phyloP scores from a whole-genome alignment of 2,329 filamentous ascomycete species.

The Thelonectria rubi region DNA sequence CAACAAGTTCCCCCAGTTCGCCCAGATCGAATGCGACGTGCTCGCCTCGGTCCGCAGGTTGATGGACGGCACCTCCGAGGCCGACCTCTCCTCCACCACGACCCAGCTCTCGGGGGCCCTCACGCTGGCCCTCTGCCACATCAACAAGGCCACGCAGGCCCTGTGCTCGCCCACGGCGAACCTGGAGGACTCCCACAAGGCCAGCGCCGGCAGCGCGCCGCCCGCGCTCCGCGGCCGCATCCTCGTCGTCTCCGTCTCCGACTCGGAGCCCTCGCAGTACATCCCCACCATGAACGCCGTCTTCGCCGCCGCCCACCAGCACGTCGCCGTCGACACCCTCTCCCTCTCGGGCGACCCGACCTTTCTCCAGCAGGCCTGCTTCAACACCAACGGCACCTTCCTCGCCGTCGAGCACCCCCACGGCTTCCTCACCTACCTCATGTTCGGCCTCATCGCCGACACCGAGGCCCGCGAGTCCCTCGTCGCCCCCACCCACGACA shows the following conservation, averaged over 20 bases:
- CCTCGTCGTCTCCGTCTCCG: slow-evolving; percentile 88
- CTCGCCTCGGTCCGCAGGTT: slow-evolving; percentile 78
- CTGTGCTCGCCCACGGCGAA: slow-evolving; percentile 65
- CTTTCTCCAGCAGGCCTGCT: slow-evolving; percentile 89
- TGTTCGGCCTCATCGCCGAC: slow-evolving; percentile 88
- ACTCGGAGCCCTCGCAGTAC: slow-evolving; percentile 86
- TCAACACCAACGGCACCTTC: slow-evolving; percentile 68
- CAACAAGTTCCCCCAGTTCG: slow-evolving; percentile 95
- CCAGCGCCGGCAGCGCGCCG: slow-evolving; percentile 43
- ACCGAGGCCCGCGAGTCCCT: slow-evolving; percentile 66
- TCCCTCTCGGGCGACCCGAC: slow-evolving; percentile 87
- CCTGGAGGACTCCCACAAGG: slow-evolving; percentile 49
- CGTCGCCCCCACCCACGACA: slow-evolving; percentile 80
- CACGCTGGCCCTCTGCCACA: slow-evolving; percentile 87
- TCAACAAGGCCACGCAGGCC: slow-evolving; percentile 80
- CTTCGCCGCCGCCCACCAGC: slow-evolving; percentile 89
- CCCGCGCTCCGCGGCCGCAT: slow-evolving; percentile 68
- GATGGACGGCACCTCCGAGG: slow-evolving; percentile 71
- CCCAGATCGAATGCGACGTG: slow-evolving; percentile 84
- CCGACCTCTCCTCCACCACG: slow-evolving; percentile 75
- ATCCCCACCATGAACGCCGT: slow-evolving; percentile 99
- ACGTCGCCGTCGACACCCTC: slow-evolving; percentile 91
- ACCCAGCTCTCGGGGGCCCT: slow-evolving; percentile 92
- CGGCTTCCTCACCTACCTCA: slow-evolving; percentile 89
- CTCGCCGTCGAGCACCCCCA: slow-evolving; percentile 64